Evolutionary conservation across 1,284 basidiomycete genomes (phyloP), one percentile per base, ranked within the genome.

Genomic region (Trichosporon asahii): DNA sequence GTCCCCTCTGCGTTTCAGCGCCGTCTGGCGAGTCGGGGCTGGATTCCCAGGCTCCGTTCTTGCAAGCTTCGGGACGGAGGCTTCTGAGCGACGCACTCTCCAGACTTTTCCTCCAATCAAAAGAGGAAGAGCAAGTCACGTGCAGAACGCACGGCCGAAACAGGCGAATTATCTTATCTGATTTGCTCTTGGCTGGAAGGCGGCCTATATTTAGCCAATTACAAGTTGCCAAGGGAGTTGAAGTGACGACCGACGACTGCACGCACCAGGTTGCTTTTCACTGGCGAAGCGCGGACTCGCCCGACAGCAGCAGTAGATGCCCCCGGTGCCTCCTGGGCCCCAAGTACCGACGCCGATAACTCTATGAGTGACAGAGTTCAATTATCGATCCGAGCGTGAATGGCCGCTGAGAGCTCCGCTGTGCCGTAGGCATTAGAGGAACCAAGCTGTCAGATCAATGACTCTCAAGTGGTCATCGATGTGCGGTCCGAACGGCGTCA

Each of bases 81-180:
- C 15, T 11, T 31, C 57, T 29, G 11, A 27, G 8, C 27, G 18
- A n/a, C 27, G 29, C 29, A 60, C 57, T 31, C 57, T 57, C 57
- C 31, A 5, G 14, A 14, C 21, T 29, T 31, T 31, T 31, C 9
- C 14, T 2, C 57, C 27, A 61, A 61, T 61, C 27, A 33, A 18
- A 61, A 61, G 29, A 2, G 18, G 3, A n/a, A 23, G 7, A 61
- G 0, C 5, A n/a, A 4, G 27, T 61, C 57, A 61, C 27, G 57
- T 61, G 57, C 6, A 61, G 18, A 11, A 9, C 57, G 15, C 57
- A 31, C 57, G 57, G 57, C 57, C 57, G 57, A 61, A 61, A 18
- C 27, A 31, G 15, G 29, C 15, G 18, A 61, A 61, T n/a, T 61
- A 61, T 61, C 57, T 61, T 61, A 61, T 61, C 57, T 61, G 57